A percentile compares a stretch with the other conserved stretches of the same genome.
phyloP scores from a whole-genome alignment of 495 filamentous ascomycete genomes.

The Aspergillus olivimuriae region DNA sequence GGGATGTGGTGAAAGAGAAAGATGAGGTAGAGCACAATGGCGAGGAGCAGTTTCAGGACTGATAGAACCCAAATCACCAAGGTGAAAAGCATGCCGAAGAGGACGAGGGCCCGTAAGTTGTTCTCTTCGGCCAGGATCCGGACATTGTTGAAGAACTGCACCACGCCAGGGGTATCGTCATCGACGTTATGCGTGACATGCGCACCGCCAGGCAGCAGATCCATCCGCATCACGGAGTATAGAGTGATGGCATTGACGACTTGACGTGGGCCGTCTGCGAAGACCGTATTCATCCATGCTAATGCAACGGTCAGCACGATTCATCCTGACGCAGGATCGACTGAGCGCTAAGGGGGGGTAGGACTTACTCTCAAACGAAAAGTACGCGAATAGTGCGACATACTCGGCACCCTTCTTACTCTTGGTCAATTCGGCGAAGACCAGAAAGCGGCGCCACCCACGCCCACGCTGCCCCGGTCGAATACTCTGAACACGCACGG shows the following conservation, averaged over 20 bases:
- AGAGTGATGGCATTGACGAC: constrained; percentile 84
- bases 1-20: constrained; percentile 92
- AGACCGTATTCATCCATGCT: constrained; percentile 82
- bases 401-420: constrained; percentile 88
- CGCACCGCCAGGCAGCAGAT: constrained; percentile 56
- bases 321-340: too few species aligned
- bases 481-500: constrained; percentile 73
- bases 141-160: constrained; percentile 72
- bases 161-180: constrained; percentile 35
- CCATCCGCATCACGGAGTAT: constrained; percentile 66
- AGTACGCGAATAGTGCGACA: constrained; percentile 87
- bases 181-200: constrained; percentile 44
- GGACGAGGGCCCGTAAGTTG: constrained; percentile 68
- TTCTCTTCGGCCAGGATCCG: constrained; percentile 62
- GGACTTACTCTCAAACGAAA: constrained; percentile 77
- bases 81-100: constrained; percentile 88
- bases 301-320: constrained; percentile 12
- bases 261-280: constrained; percentile 88
- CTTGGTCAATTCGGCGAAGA: constrained; percentile 88
- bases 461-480: constrained; percentile 55
- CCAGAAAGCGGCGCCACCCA: constrained; percentile 82
- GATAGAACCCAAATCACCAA: constrained; percentile 84
- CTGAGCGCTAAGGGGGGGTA: background rate
- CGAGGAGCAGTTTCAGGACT: constrained; percentile 64
- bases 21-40: constrained; percentile 68